phyloP scores from a whole-genome alignment of 2,329 filamentous ascomycete genomes.

The Sphaerostilbella broomeana region DNA sequence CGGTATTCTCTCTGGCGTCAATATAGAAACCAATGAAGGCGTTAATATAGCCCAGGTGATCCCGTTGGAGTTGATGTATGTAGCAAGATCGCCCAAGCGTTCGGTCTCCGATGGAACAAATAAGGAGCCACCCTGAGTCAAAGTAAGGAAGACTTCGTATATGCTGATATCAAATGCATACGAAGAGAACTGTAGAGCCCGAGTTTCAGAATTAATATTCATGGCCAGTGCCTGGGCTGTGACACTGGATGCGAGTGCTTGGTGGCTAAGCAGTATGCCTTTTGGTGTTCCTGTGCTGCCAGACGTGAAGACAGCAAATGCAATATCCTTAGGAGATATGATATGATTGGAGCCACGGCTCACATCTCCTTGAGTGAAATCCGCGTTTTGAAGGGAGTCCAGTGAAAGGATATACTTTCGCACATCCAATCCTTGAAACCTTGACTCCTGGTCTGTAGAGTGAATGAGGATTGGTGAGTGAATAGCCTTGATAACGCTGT shows the following conservation, averaged over 20 bases:
- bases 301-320: conserved; percentile 44
- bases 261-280: conserved; percentile 31
- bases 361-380: too few relatives aligned
- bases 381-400: too few relatives aligned
- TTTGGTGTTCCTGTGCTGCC: conserved; percentile 45
- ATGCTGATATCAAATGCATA: conserved; percentile 17
- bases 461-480: too few relatives aligned
- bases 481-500: neutral
- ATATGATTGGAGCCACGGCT: too few relatives aligned
- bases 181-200: conserved; percentile 16
- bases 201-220: neutral
- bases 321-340: too few relatives aligned
- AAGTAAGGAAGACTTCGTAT: conserved; percentile 9
- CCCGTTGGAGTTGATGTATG: neutral
- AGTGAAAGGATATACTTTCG: too few relatives aligned
- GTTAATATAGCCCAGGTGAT: conserved; percentile 7
- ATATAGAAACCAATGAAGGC: conserved; percentile 8
- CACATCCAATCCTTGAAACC: too few relatives aligned
- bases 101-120: conserved; percentile 16
- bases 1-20: conserved; percentile 14
- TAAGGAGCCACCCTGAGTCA: conserved; percentile 16
- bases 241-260: neutral
- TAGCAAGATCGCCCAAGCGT: conserved; percentile 11
- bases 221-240: conserved; percentile 4
- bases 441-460: too few relatives aligned